phyloP scores from a whole-genome alignment of 345 rosid genomes.

The Dimocarpus longan region DNA sequence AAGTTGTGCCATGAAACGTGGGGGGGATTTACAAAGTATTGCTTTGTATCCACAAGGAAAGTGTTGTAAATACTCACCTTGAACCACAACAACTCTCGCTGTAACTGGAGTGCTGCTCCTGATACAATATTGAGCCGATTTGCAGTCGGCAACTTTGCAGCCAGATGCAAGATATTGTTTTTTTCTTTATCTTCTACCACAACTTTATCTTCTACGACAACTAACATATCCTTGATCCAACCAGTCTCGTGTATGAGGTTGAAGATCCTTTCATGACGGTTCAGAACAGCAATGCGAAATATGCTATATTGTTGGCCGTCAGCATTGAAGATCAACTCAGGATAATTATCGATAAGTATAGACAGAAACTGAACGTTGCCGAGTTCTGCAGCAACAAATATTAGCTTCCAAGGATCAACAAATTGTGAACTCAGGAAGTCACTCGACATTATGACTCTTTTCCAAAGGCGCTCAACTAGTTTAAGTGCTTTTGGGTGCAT shows the following conservation, averaged over 20 bases:
- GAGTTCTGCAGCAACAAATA: background rate
- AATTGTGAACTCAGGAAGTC: background rate
- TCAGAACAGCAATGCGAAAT: slow-evolving; percentile 23
- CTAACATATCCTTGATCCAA: slow-evolving; percentile 7
- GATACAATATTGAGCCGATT: slow-evolving; percentile 12
- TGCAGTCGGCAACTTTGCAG: slow-evolving; percentile 15
- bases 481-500: background rate
- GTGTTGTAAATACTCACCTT: background rate
- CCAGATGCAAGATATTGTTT: slow-evolving; percentile 31
- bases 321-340: background rate
- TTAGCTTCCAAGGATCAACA: background rate
- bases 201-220: background rate
- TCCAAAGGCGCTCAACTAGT: background rate
- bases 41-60: background rate
- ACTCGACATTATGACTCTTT: background rate
- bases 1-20: background rate
- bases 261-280: slow-evolving; percentile 26
- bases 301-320: background rate
- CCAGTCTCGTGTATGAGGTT: slow-evolving; percentile 10
- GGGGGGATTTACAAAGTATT: too few species aligned
- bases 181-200: background rate
- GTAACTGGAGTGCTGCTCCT: slow-evolving; percentile 31
- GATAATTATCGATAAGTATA: background rate
- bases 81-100: slow-evolving; percentile 27
- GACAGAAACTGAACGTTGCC: background rate